These are phyloP conservation scores for Polyrhizophydium stewartii DNA, from an alignment of 371 early-diverging fungal species.

Conservation along the genomic window DNA sequence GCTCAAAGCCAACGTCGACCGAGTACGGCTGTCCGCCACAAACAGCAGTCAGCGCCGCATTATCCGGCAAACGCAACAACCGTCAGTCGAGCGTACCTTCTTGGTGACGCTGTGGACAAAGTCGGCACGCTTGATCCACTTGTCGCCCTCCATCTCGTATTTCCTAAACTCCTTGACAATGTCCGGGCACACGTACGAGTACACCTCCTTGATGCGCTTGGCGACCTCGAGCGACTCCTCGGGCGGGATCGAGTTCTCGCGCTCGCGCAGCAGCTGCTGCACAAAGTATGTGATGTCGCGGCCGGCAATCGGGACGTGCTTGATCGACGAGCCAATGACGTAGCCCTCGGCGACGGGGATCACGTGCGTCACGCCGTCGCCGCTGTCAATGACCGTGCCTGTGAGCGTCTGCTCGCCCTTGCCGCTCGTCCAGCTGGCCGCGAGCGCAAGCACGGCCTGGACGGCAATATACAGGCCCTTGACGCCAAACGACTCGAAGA, in stretches of 20 bases:
- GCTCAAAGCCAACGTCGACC: slow-evolving; percentile 96
- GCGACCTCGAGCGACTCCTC: slow-evolving; percentile 94
- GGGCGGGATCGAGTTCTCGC: slow-evolving; percentile 91
- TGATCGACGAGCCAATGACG: slow-evolving; percentile 94
- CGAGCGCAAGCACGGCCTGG: slow-evolving; percentile 93
- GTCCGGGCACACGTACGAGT: slow-evolving; percentile 94
- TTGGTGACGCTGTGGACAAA: slow-evolving; percentile 81
- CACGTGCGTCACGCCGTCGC: slow-evolving; percentile 98
- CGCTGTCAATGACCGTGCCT: slow-evolving; percentile 95
- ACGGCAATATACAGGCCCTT: slow-evolving; percentile 99
- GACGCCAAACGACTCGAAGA: slow-evolving; percentile 99
- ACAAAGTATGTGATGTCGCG: slow-evolving; percentile 96
- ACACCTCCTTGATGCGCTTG: slow-evolving; percentile 91
- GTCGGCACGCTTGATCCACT: slow-evolving; percentile 81
- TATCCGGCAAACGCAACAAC: background rate
- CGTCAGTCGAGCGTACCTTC: slow-evolving; percentile 46
- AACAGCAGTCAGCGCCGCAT: background rate
- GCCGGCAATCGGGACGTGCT: slow-evolving; percentile 97
- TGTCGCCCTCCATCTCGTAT: slow-evolving; percentile 84
- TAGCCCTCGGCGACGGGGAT: slow-evolving; percentile 98
- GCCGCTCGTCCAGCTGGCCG: slow-evolving; percentile 69
- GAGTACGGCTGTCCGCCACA: slow-evolving; percentile 59
- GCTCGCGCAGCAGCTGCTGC: slow-evolving; percentile 92
- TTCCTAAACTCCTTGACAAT: slow-evolving; percentile 95
- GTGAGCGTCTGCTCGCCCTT: slow-evolving; percentile 69